Evolutionary conservation across 2,329 filamentous ascomycete genomes (phyloP).

Genomic region (Microthyrium microscopicum): DNA sequence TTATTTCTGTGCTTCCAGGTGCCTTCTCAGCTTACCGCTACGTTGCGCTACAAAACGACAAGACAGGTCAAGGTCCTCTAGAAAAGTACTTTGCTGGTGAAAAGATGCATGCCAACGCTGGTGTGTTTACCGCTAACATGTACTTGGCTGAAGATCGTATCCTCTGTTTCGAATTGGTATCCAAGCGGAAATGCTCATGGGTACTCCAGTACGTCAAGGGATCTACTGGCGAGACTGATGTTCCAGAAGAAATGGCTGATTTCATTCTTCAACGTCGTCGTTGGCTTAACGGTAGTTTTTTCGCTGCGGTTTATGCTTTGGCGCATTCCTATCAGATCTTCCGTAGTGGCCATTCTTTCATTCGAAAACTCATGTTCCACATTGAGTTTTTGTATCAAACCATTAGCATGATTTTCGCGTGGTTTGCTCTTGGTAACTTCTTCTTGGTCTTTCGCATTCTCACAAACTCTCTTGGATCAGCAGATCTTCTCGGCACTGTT

Average conservation of each 20-base stretch:
- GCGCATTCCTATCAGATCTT: constrained; percentile 94
- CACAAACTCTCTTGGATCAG: constrained; percentile 63
- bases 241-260: constrained; percentile 84
- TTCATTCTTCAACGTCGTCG: constrained; percentile 89
- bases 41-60: constrained; percentile 88
- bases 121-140: constrained; percentile 98
- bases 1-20: constrained; percentile 90
- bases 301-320: constrained; percentile 87
- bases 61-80: constrained; percentile 77
- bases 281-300: constrained; percentile 97
- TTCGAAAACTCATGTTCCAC: constrained; percentile 79
- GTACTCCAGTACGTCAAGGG: constrained; percentile 97
- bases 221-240: constrained; percentile 89
- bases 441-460: constrained; percentile 97
- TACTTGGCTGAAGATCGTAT: constrained; percentile 98
- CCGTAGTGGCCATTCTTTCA: constrained; percentile 73
- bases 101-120: constrained; percentile 85
- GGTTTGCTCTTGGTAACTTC: constrained; percentile 97
- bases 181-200: constrained; percentile 95
- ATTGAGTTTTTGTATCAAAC: constrained; percentile 91
- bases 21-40: constrained; percentile 98
- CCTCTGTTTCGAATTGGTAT: constrained; percentile 93
- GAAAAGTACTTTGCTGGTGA: constrained; percentile 97
- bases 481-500: constrained; percentile 52
- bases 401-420: constrained; percentile 93